These are phyloP conservation scores for Microcos paniculata DNA, from an alignment of 345 rosid species.

Conservation along the genomic window DNA sequence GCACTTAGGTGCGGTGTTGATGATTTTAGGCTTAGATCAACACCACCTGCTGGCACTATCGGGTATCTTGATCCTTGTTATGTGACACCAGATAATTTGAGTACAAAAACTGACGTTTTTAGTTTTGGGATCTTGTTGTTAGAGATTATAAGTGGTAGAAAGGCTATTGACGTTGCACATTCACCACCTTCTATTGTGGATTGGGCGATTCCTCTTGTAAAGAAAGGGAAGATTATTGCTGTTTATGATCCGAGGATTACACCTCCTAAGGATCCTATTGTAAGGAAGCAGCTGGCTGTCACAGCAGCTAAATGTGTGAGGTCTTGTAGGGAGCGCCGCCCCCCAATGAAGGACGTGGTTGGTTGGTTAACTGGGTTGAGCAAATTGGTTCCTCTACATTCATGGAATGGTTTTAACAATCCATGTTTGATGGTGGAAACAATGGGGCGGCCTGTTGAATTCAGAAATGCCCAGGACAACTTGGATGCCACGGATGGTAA, in stretches of 20 bases:
- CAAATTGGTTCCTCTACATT: constrained; percentile 73
- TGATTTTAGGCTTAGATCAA: constrained; percentile 75
- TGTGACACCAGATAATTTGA: constrained; percentile 92
- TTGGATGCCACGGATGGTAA: constrained; percentile 36
- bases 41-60: constrained; percentile 98
- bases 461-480: constrained; percentile 32
- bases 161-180: constrained; percentile 85
- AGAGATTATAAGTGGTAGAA: constrained; percentile 93
- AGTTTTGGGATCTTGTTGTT: constrained; percentile 94
- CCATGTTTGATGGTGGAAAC: constrained; percentile 99
- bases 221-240: constrained; percentile 78
- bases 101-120: constrained; percentile 93
- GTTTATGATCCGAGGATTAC: constrained; percentile 75
- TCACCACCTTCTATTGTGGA: constrained; percentile 94
- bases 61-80: constrained; percentile 97
- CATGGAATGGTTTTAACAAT: constrained; percentile 91
- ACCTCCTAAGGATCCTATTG: constrained; percentile 61
- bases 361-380: constrained; percentile 71
- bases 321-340: constrained; percentile 94
- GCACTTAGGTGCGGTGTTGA: constrained; percentile 81
- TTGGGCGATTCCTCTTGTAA: constrained; percentile 92
- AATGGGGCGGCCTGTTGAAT: constrained; percentile 68
- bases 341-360: constrained; percentile 83
- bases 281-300: constrained; percentile 77
- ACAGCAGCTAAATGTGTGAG: constrained; percentile 94